A percentile compares a stretch with the other conserved stretches of the same genome.
phyloP scores from a whole-genome alignment of 2,329 filamentous ascomycete species.

The Lojkania enalia region DNA sequence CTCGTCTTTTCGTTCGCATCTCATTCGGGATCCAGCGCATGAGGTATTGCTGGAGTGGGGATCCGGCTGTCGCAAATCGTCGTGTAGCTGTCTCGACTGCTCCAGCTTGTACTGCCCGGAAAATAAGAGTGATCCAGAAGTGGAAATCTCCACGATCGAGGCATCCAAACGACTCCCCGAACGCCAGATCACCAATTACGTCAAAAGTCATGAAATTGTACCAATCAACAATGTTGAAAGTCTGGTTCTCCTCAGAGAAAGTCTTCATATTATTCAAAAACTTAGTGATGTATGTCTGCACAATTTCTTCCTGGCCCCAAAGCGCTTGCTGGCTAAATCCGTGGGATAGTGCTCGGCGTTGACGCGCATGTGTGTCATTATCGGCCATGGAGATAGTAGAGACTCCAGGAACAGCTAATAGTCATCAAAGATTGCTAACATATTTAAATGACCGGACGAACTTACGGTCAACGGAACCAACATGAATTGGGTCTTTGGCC shows the following conservation, averaged over 20 bases:
- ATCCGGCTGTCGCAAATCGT: slow-evolving; percentile 14
- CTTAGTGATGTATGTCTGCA: slow-evolving; percentile 43
- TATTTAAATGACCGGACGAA: neutral
- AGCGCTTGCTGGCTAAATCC: slow-evolving; percentile 40
- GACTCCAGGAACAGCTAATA: slow-evolving; percentile 17
- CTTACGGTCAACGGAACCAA: slow-evolving; percentile 19
- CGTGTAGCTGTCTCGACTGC: slow-evolving; percentile 14
- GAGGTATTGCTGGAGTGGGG: slow-evolving; percentile 16
- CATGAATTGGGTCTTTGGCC: slow-evolving; percentile 21
- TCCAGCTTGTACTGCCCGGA: slow-evolving; percentile 15
- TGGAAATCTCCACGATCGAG: slow-evolving; percentile 21
- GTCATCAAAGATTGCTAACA: neutral
- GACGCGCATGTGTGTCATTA: slow-evolving; percentile 32
- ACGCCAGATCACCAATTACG: slow-evolving; percentile 29
- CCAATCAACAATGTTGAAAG: slow-evolving; percentile 30
- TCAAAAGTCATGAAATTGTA: slow-evolving; percentile 28
- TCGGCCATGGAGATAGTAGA: slow-evolving; percentile 23
- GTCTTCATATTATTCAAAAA: slow-evolving; percentile 39
- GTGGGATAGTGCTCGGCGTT: slow-evolving; percentile 35
- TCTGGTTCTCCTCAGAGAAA: slow-evolving; percentile 19
- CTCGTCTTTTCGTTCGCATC: slow-evolving; percentile 11
- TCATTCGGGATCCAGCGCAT: slow-evolving; percentile 21
- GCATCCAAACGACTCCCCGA: slow-evolving; percentile 28
- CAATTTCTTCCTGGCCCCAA: slow-evolving; percentile 34
- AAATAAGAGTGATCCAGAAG: slow-evolving; percentile 27